Evolutionary conservation across 441 rosid species (phyloP), one percentile per base, ranked within the genome.

Genomic region (Corymbia calophylla): DNA sequence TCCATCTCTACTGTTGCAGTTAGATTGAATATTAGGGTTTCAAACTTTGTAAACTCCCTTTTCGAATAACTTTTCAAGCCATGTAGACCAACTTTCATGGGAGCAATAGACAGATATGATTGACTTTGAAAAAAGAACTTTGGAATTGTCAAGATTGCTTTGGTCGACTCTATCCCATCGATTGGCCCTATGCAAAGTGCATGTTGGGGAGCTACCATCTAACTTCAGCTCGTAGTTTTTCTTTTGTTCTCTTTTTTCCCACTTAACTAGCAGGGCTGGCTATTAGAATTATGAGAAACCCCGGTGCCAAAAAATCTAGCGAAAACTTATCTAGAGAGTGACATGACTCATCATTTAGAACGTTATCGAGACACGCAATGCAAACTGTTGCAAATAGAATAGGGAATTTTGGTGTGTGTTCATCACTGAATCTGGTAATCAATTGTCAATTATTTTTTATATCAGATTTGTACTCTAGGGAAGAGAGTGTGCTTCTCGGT

Each of bases 351-450:
- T 39, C 44, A 39, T 6, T 39, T 39, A 56, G 27, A 12, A 56
- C 0, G 0, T 23, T 56, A 56, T 56, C 12, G 21, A 1, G 5
- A 56, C 9, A 12, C 23, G 27, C 62, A 56, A 11, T 0, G 5
- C 60, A 56, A 56, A 11, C 25, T 0, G 0, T 56, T 56, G 60
- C 60, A 56, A 21, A 21, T 0, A 0, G 12, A 56, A 5, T 56
- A 27, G 60, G 27, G 23, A 27, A 21, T 56, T 11, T 56, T 21
- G 60, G 27, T 2, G 0, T 56, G 29, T 39, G 5, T 27, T 56
- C 4, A 56, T 9, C 62, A 56, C 9, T 1, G 27, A 8, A 56
- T 56, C 0, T 17, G 18, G 18, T 53, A 21, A 53, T 17, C 8
- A 5, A 1, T 53, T 53, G 55, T 2, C 1, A 8, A 4, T 49